A percentile compares a stretch with the other conserved stretches of the same genome.
phyloP scores from a whole-genome alignment of 352 stramenopile genomes.

The Phytophthora palmivora region DNA sequence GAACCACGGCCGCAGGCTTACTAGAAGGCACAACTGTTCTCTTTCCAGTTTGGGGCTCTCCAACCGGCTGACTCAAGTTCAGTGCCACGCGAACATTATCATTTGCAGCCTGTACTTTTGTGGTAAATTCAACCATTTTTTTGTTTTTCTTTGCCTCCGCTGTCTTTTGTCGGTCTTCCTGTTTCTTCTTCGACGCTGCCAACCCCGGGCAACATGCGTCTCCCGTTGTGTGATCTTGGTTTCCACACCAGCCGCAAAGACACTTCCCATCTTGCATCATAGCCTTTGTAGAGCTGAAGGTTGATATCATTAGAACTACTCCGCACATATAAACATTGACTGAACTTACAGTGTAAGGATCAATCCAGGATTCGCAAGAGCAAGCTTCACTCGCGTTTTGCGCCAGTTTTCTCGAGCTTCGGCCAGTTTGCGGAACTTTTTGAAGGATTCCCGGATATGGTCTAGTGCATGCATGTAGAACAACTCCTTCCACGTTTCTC shows the following conservation, averaged over 20 bases:
- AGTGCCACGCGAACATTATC: conserved; percentile 24
- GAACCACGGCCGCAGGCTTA: not conserved
- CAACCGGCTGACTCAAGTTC: not conserved
- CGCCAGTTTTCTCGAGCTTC: conserved; percentile 79
- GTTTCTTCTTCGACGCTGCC: conserved; percentile 60
- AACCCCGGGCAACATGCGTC: conserved; percentile 51
- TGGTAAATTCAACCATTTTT: conserved; percentile 37
- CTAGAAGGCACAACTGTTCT: conserved; percentile 1
- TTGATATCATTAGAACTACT: not conserved
- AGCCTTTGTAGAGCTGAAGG: conserved; percentile 67
- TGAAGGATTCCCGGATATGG: conserved; percentile 63
- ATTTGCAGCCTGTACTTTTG: conserved; percentile 52
- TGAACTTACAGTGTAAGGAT: conserved; percentile 69
- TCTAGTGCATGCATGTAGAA: conserved; percentile 81
- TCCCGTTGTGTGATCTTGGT: conserved; percentile 74
- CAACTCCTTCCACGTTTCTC: conserved; percentile 82
- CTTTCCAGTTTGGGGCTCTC: conserved; percentile 6
- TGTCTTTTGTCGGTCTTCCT: conserved; percentile 49
- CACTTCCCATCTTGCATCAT: conserved; percentile 90
- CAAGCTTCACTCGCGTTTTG: conserved; percentile 77
- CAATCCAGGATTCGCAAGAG: conserved; percentile 69
- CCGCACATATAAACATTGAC: not conserved
- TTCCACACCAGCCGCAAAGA: conserved; percentile 83
- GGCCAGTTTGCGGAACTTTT: conserved; percentile 64
- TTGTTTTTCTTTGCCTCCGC: conserved; percentile 58